Percentiles rank a stretch among this genome's conserved stretches.
These are phyloP conservation scores for Purshia tridentata DNA, from an alignment of 306 rosid genomes.

Conservation along the genomic window DNA sequence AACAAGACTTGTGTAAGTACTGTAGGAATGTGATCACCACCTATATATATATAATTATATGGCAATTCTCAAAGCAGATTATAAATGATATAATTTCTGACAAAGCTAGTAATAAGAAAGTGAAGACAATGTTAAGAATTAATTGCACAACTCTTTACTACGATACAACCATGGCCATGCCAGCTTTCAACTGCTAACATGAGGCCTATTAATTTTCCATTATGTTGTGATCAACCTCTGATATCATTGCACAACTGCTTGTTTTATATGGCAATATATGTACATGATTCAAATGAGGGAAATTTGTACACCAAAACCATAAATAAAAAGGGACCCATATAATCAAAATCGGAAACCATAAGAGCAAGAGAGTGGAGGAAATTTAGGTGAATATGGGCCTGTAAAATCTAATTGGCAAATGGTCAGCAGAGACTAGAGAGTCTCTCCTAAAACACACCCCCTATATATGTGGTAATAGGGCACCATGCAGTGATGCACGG, in stretches of 20 bases:
- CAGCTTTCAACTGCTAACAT: slow-evolving; percentile 26
- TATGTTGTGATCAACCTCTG: background rate
- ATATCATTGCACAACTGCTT: slow-evolving; percentile 13
- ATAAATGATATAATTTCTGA: too few species aligned
- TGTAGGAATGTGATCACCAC: too few species aligned
- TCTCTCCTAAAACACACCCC: too few species aligned
- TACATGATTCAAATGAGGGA: slow-evolving; percentile 1
- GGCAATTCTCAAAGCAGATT: too few species aligned
- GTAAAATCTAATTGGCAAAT: background rate
- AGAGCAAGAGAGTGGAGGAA: background rate
- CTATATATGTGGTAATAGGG: too few species aligned
- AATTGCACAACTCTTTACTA: background rate
- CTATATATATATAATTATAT: too few species aligned
- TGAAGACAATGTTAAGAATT: background rate
- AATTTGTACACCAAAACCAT: background rate
- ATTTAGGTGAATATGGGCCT: background rate
- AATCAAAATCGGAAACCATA: background rate
- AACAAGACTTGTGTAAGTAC: too few species aligned
- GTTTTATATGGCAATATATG: background rate
- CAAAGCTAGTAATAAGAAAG: too few species aligned
- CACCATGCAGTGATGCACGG: too few species aligned
- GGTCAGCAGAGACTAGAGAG: too few species aligned
- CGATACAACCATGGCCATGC: background rate
- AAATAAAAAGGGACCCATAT: background rate
- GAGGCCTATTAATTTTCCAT: slow-evolving; percentile 5